phyloP scores from a whole-genome alignment of 73 alveolate species.

The Paramecium octaurelia region DNA sequence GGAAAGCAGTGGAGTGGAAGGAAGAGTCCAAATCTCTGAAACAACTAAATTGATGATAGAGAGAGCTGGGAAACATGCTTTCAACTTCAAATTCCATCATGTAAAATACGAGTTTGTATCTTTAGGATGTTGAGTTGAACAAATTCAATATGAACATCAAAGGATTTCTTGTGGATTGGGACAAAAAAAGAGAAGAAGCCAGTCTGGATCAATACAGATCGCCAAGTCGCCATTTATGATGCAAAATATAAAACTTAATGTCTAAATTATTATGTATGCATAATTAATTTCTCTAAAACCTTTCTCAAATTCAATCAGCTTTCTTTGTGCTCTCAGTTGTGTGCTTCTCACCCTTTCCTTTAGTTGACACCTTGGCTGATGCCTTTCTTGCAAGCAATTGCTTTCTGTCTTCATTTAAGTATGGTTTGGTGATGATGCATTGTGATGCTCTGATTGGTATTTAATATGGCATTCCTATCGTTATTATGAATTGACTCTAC shows the following conservation, averaged over 20 bases:
- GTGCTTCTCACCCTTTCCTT: constrained; percentile 62
- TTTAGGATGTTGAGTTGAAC: background rate
- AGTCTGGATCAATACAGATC: background rate
- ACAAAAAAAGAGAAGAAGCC: background rate
- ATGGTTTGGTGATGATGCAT: constrained; percentile 44
- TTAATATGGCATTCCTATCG: constrained; percentile 52
- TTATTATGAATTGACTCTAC: background rate
- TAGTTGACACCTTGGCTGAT: background rate
- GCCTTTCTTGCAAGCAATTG: constrained; percentile 53
- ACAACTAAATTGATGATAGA: background rate
- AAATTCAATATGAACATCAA: constrained; percentile 11
- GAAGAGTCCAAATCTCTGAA: background rate
- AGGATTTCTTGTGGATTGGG: background rate
- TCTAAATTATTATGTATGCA: background rate
- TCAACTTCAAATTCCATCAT: background rate
- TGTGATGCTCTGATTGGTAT: constrained; percentile 55
- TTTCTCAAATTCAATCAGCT: background rate
- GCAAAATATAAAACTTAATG: background rate
- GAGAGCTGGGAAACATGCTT: constrained; percentile 7
- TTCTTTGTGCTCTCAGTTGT: constrained; percentile 20
- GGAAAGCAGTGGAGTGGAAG: constrained; percentile 60
- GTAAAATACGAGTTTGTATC: background rate
- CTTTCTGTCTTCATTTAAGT: constrained; percentile 45
- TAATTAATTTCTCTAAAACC: background rate
- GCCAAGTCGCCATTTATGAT: background rate